Evolutionary conservation across 305 asterid species (phyloP).

Genomic region (Stenogyne calaminthoides): DNA sequence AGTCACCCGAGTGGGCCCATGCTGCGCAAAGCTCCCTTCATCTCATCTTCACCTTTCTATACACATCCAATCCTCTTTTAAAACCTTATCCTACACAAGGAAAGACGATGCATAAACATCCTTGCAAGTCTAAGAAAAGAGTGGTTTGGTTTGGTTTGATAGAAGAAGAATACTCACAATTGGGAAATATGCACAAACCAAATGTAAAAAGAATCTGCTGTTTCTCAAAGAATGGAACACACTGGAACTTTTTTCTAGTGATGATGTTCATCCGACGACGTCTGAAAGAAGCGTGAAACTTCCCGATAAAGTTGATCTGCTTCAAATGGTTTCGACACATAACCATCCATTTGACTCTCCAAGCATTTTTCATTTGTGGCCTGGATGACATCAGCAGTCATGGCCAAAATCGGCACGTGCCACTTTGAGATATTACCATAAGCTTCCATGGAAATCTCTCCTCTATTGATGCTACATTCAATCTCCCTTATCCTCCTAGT

Average conservation of each 20-base stretch:
- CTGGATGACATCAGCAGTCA: conserved; percentile 97
- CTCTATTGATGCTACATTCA: conserved; percentile 50
- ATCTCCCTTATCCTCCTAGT: conserved; percentile 66
- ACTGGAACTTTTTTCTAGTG: conserved; percentile 25
- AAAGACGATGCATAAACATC: background rate
- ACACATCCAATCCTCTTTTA: no score
- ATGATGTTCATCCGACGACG: conserved; percentile 36
- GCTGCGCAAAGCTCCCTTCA: background rate
- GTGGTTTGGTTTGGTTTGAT: background rate
- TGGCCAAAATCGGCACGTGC: conserved; percentile 93
- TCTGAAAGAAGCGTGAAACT: conserved; percentile 74
- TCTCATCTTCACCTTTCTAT: conserved; percentile 42
- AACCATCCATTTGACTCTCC: conserved; percentile 82
- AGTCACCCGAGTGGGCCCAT: background rate
- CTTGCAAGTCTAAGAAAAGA: background rate
- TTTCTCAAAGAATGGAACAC: background rate
- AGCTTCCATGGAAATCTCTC: conserved; percentile 50
- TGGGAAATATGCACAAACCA: conserved; percentile 43
- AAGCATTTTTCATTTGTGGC: conserved; percentile 80
- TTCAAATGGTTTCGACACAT: conserved; percentile 90
- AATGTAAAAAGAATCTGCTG: conserved; percentile 27
- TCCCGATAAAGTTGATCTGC: conserved; percentile 94
- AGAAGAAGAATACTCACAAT: conserved; percentile 47
- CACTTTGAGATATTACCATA: conserved; percentile 52
- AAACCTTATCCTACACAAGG: conserved; percentile 34